Percentiles rank a stretch among this genome's conserved stretches.
Evolutionary conservation across 768 basidiomycete species (phyloP).

Genomic region (Macrolepiota dolichaula): DNA sequence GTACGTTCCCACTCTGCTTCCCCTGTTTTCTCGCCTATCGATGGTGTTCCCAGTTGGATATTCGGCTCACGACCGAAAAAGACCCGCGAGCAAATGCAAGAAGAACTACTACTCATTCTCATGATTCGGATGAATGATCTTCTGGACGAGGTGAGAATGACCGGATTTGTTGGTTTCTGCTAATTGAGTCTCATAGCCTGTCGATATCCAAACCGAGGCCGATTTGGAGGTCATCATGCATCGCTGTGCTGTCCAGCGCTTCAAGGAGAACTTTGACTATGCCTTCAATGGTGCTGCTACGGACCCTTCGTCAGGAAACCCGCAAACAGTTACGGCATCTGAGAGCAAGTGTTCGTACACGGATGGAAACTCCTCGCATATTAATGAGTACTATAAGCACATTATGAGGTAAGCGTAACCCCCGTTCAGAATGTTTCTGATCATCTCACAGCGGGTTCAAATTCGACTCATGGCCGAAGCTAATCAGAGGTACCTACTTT

Average conservation of each 20-base stretch:
- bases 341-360: background rate
- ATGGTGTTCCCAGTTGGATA: background rate
- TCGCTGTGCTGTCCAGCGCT: background rate
- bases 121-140: background rate
- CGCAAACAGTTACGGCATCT: background rate
- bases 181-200: background rate
- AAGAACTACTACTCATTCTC: no score
- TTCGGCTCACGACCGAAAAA: no score
- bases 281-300: background rate
- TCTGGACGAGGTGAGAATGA: background rate
- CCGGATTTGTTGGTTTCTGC: background rate
- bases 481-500: no score
- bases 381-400: background rate
- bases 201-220: no score
- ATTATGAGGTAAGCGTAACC: background rate
- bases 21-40: background rate
- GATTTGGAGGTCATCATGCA: background rate
- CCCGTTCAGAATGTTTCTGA: background rate
- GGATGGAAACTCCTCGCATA: no score
- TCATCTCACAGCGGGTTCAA: no score
- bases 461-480: background rate
- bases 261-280: no score
- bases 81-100: no score
- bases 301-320: no score
- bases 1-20: background rate